Conservation (phyloP, 108 stramenopile species). For the Fistulifera solaris region DNA sequence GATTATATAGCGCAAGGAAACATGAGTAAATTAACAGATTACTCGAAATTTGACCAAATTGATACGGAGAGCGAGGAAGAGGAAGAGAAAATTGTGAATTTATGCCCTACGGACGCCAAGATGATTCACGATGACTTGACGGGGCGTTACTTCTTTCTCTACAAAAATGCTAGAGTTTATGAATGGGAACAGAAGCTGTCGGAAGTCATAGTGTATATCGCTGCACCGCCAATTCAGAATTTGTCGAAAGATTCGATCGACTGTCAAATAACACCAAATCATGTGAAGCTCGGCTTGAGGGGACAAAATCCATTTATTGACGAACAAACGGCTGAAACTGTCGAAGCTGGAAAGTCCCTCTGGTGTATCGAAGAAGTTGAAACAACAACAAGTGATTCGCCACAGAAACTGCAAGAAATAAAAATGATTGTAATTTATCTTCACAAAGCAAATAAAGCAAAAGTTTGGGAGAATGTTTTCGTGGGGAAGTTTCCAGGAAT, state of each 20-base stretch:
- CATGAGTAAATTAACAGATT: no score
- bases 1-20: no score
- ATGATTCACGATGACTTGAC: constrained; percentile 21
- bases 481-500: constrained; percentile 2
- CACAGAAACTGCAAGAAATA: no score
- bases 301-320: constrained; percentile 45
- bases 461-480: constrained; percentile 28
- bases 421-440: constrained; percentile 61
- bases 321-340: constrained; percentile 68
- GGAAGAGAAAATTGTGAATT: constrained; percentile 5
- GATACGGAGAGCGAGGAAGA: constrained; percentile 21
- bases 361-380: constrained; percentile 53
- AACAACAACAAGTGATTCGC: no score
- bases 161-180: constrained; percentile 56
- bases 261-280: constrained; percentile 34
- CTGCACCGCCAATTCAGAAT: constrained; percentile 21
- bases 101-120: background rate
- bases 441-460: constrained; percentile 32
- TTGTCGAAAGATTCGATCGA: constrained; percentile 18
- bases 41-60: constrained; percentile 71
- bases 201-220: constrained; percentile 70
- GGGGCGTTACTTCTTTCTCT: constrained; percentile 60
- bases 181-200: constrained; percentile 96
- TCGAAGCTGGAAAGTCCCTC: constrained; percentile 73
- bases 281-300: constrained; percentile 45